Base-by-base conservation (phyloP, 2,329 filamentous ascomycete genomes). In the Aureobasidium sp. region DNA sequence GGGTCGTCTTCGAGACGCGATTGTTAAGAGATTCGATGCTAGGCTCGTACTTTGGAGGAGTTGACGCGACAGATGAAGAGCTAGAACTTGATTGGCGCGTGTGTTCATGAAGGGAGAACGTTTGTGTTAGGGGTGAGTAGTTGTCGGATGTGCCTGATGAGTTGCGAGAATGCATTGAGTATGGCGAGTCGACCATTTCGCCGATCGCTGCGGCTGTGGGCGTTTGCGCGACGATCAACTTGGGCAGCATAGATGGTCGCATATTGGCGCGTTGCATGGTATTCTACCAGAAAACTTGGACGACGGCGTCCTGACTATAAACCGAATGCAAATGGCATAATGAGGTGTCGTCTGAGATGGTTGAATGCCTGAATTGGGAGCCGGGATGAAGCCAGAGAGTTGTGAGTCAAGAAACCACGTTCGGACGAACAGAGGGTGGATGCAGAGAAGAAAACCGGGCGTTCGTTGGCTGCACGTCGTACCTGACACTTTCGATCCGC, bases 1-100 rank as follows among this genome's bases (percentile, higher is more conserved):
- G 79, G 58, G 81, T 82, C 64, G 84, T 82, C 75, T 90, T 90
- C 68, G 81, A 79, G 0, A 83, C 77, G 78, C 79, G 56, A 42
- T 68, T 70, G 77, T 81, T 63, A 81, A 87, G 64, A 80, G 87
- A 61, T 80, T 87, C 65, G 74, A 70, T 76, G 34, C 41, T 47
- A 75, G 67, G 67, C 8, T 86, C 85, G 67, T 76, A 76, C 5
- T 73, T 71, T 22, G 81, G 77, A 17, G 83, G 78, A 36, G 80
- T 77, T 9, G 89, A 80, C 62, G 89, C 87, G 62, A 90, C 79
- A 5, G 91, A 96, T n/a, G 57, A 60, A 1, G 91, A 96, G 31
- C 83, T 82, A 0, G 91, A 94, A 76, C 90, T 93, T 27, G 86
- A 83, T 68, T 84, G 84, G 68, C 86, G 82, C 53, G 83, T 76